Evolutionary conservation across 2,329 filamentous ascomycete genomes (phyloP), one percentile per base, ranked within the genome.

Genomic region (Xylariaceae sp.): DNA sequence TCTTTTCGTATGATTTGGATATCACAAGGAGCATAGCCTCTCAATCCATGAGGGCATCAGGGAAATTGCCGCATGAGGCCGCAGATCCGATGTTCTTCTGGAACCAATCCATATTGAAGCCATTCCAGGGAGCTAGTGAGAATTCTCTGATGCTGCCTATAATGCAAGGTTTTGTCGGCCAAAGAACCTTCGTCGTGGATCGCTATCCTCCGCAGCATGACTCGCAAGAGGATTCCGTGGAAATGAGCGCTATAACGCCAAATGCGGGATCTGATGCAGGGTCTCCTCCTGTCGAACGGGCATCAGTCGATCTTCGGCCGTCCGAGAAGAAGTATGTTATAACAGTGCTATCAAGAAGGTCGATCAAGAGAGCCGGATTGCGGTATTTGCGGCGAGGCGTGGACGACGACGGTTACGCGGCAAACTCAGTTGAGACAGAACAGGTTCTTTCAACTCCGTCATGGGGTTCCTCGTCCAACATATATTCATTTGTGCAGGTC

Each of bases 81-180:
- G 89, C 84, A 17, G 88, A 96, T 61, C 76, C 79, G 24, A 65
- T 82, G 59, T 97, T 85, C 64, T 97, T 96, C 63, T 98, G 93
- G 91, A 98, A 98, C 57, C 76, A 75, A 19, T 74, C 89, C 57
- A 74, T 96, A 12, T 68, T 87, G 19, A 66, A 76, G 19, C 83
- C 86, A 0, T 89, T 98, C 47, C 77, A 89, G 36, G 76, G 86
- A 15, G 74, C 77, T n/a, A 82, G 85, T 1, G 79, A 87, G 17
- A 79, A 89, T 53, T 69, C 72, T 0, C 75, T 95, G 40, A 74
- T 85, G 1, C 66, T 97, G 17, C 93, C 93, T 2, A 54, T 98
- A 3, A 86, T 98, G 65, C 93, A 97, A 64, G 93, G 93, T 0
- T 98, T 97, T 53, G 80, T 98, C 16, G 91, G 91, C 1, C 93